Conservation (phyloP, 345 rosid species). For the Durio zibethinus region DNA sequence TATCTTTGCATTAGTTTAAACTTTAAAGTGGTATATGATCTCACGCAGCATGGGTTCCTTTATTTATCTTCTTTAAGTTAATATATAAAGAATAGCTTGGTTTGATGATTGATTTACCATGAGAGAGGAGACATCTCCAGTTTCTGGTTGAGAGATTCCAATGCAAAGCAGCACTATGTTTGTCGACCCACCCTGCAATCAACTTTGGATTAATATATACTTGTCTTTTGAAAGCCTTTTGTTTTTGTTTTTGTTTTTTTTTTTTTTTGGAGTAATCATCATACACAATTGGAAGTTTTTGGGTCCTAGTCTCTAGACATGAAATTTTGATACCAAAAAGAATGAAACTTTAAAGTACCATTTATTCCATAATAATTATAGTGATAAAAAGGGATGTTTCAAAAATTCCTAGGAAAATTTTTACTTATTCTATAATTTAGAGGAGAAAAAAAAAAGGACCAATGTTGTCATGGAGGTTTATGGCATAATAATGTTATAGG, state of each 20-base stretch:
- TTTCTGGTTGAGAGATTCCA: not conserved
- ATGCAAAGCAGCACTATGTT: not conserved
- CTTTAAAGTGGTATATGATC: not conserved
- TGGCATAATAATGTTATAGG: too few species aligned
- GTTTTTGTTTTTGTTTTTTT: not conserved
- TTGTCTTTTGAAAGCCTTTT: not conserved
- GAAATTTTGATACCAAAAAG: not conserved
- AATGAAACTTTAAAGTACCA: not conserved
- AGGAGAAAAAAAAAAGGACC: not conserved
- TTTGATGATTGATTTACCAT: not conserved
- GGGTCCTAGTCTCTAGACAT: not conserved
- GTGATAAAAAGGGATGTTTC: not conserved
- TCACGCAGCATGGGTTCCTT: not conserved
- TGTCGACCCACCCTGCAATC: not conserved
- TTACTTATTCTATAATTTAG: not conserved
- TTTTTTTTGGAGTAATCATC: not conserved
- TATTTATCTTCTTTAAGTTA: not conserved
- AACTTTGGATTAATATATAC: not conserved
- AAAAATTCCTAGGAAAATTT: not conserved
- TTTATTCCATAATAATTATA: not conserved
- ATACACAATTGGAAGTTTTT: not conserved
- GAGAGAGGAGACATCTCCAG: not conserved
- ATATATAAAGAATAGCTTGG: not conserved
- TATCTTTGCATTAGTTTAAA: not conserved
- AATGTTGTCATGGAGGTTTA: not conserved